Evolutionary conservation across 805 yeast genomes (phyloP).

Genomic region (Yamadazyma takamatsuzukensis): DNA sequence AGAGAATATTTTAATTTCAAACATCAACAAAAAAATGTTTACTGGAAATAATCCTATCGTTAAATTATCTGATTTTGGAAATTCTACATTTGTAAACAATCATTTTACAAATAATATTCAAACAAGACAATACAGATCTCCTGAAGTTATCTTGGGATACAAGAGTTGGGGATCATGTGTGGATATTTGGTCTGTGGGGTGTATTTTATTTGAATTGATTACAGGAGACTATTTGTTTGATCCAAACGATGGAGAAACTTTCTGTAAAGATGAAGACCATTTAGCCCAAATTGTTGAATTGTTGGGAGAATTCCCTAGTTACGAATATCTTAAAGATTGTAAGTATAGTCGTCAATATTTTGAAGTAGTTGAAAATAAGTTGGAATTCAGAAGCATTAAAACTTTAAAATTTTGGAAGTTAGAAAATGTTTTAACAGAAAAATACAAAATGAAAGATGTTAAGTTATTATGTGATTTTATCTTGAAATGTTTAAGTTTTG

Average conservation of each 20-base stretch:
- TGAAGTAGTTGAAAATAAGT: conserved; percentile 18
- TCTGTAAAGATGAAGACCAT: conserved; percentile 90
- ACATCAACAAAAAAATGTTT: background rate
- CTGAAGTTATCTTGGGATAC: conserved; percentile 57
- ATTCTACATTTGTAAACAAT: conserved; percentile 76
- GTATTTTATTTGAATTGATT: conserved; percentile 80
- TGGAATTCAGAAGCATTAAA: conserved; percentile 42
- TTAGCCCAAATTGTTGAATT: conserved; percentile 81
- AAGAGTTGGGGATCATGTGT: conserved; percentile 89
- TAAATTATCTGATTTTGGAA: conserved; percentile 91
- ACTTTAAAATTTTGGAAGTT: conserved; percentile 51
- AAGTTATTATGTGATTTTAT: conserved; percentile 45
- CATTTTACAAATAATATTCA: conserved; percentile 89
- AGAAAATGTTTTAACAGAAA: conserved; percentile 45
- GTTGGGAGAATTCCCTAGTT: conserved; percentile 38
- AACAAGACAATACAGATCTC: conserved; percentile 89
- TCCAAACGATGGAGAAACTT: conserved; percentile 72
- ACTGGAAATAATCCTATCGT: conserved; percentile 21
- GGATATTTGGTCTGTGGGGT: conserved; percentile 92
- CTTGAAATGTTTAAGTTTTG: conserved; percentile 45
- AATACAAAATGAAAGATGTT: conserved; percentile 44
- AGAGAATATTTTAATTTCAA: conserved; percentile 33
- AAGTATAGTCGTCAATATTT: conserved; percentile 38
- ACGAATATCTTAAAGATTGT: conserved; percentile 39
- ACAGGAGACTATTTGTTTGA: conserved; percentile 94